Evolutionary conservation across 2,329 filamentous ascomycete genomes (phyloP), one percentile per base, ranked within the genome.

Genomic region (Sarocladium brachiariae): DNA sequence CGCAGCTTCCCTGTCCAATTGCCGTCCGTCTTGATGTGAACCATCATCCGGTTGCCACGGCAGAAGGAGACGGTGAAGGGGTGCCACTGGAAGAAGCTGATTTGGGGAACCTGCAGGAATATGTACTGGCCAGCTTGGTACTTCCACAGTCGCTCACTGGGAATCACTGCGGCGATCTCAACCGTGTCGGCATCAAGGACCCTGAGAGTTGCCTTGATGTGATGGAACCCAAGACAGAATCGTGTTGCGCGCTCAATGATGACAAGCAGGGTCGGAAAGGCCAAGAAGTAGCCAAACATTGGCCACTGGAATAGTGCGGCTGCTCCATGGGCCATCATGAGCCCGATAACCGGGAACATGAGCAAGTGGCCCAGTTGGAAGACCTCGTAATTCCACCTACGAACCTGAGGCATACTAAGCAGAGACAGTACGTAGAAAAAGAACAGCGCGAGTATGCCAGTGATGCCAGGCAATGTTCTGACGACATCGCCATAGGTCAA

Each of bases 21-120:
- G 0, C 78, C 78, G 41, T 80, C 76, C 2, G 73, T 75, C 58
- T 81, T 81, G 65, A 81, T 79, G 55, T 81, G 77, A 1, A 81
- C 59, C 59, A 73, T 72, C 63, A 81, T 70, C 27, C 71, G 67
- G 23, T 74, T 72, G 0, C 72, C 75, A 13, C 70, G 68, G 54
- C 77, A 81, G 2, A 73, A 72, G 0, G 78, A 80, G 0, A 81
- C 73, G 0, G 78, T 81, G 55, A 81, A 81, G 0, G 77, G 78
- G 51, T 81, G 77, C 77, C 77, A 81, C 56, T 81, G 76, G 52
- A 76, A 81, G 47, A 68, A 63, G 33, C 75, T 78, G 19, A 81
- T 60, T 25, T 65, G 54, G 0, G 77, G 78, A 0, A 81, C 73
- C 55, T 80, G 77, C 0, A 81, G 63, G 41, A 81, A 74, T 13